Evolutionary conservation across 2,329 filamentous ascomycete genomes (phyloP).

Genomic region (Volutella citrinella): DNA sequence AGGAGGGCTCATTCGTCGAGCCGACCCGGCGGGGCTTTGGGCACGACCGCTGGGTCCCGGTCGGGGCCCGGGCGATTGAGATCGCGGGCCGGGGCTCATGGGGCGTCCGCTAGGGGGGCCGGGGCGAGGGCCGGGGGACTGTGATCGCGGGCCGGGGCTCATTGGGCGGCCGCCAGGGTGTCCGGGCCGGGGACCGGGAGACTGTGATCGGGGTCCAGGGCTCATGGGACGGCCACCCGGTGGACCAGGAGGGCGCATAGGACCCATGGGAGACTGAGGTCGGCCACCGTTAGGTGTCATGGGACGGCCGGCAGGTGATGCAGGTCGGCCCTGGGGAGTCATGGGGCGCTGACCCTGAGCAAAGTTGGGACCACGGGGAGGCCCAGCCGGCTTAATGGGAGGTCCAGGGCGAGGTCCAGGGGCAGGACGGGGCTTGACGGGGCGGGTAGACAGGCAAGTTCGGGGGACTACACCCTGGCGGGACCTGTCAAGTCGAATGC

Average conservation of each 20-base stretch:
- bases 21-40: conserved; percentile 41
- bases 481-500: conserved; percentile 84
- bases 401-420: conserved; percentile 49
- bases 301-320: conserved; percentile 32
- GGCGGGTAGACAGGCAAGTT: conserved; percentile 87
- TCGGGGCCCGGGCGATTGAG: conserved; percentile 21
- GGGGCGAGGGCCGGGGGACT: conserved; percentile 43
- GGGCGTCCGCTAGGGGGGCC: conserved; percentile 32
- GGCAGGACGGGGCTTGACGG: conserved; percentile 76
- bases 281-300: conserved; percentile 30
- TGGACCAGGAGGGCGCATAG: conserved; percentile 23
- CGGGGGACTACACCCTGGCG: conserved; percentile 90
- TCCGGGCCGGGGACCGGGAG: conserved; percentile 18
- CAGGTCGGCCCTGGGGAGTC: conserved; percentile 39
- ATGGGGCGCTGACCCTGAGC: conserved; percentile 33
- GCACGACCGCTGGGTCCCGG: conserved; percentile 29
- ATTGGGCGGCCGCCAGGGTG: conserved; percentile 30
- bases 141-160: conserved; percentile 36
- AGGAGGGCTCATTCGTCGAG: conserved; percentile 40
- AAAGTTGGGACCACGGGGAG: conserved; percentile 21
- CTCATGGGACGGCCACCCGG: conserved; percentile 37
- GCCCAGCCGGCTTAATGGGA: conserved; percentile 42
- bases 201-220: conserved; percentile 30
- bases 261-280: conserved; percentile 31
- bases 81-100: conserved; percentile 36